Conservation (phyloP, 495 filamentous ascomycete species). For the Penicillium steckii region DNA sequence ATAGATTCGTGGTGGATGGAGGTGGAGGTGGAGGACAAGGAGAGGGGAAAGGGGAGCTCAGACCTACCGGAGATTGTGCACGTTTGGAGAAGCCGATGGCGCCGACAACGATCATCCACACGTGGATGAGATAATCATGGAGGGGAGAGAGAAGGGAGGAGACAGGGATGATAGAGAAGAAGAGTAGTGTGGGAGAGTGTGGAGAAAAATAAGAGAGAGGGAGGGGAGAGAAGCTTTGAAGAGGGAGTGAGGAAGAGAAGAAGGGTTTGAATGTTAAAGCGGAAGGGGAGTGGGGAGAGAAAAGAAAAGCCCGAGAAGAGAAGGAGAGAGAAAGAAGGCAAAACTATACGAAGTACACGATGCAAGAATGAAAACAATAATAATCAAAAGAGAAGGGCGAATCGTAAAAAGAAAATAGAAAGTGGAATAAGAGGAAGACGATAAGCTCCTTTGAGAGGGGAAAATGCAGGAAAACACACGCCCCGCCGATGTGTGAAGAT, state of each 20-base stretch:
- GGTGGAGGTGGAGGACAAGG: background rate
- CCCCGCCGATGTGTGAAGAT: constrained; percentile 11
- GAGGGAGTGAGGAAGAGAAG: background rate
- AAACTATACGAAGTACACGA: too few species aligned
- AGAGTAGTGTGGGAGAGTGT: background rate
- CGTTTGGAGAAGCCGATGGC: background rate
- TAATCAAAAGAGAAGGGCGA: constrained; percentile 4
- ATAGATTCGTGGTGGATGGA: too few species aligned
- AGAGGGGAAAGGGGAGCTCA: constrained; percentile 6
- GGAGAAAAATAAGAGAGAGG: background rate
- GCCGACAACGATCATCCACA: background rate
- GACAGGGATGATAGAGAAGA: background rate
- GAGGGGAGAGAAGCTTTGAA: background rate
- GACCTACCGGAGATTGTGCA: constrained; percentile 8
- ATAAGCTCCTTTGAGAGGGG: background rate
- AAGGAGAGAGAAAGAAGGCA: too few species aligned
- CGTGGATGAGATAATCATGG: constrained; percentile 21
- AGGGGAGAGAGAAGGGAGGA: constrained; percentile 9
- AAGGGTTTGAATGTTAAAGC: background rate
- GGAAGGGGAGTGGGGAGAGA: constrained; percentile 7
- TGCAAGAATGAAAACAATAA: too few species aligned
- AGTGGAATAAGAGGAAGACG: constrained; percentile 1
- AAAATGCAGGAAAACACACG: background rate
- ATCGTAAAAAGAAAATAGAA: constrained; percentile 1
- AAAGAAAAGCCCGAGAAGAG: constrained; percentile 8